Evolutionary conservation across 1,139 yeast species (phyloP), one percentile per base, ranked within the genome.

Genomic region (Debaryomyces singareniensis): DNA sequence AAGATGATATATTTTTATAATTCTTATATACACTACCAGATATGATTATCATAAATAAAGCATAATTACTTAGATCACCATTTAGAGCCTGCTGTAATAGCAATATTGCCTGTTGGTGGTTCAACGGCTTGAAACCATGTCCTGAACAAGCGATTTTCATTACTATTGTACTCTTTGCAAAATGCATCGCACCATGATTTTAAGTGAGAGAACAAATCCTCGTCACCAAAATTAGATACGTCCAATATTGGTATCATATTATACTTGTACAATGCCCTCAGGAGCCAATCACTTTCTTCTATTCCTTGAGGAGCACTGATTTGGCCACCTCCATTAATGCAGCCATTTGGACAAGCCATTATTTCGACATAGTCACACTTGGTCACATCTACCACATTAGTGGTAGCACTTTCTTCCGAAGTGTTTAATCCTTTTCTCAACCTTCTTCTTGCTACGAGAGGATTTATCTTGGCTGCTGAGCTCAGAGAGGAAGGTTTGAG

Each of bases 281-380:
- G 39, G 12, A 68, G 42, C 78, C 78, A 72, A 11, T 58, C 63
- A 38, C 67, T 69, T 24, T 60, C 62, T 7, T 40, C 29, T 0
- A 48, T 40, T 5, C 44, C 46, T 1, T 36, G 33, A 0, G 83
- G 76, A 20, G 71, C 61, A 13, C 71, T 65, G 23, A 84, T 78
- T 47, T 87, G 91, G 0, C 99, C 99, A 12, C 98, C 97, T 5
- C 99, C 99, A 48, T 91, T 91, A 35, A 89, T 83, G 49, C 98
- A 91, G 1, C 98, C 99, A 23, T 85, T 86, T 3, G 98, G 98
- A 53, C 98, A 91, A 1, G 98, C 98, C 96, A 87, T 89, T 22
- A 91, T 83, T 47, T 91, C 98, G 4, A 91, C 86, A 45, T 83
- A 85, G 40, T 86, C 94, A 45, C 85, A 80, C 27, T 63, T 68